Percentiles rank a stretch among this genome's conserved stretches.
phyloP scores from a whole-genome alignment of 345 rosid genomes.

The Pugionium dolabratum region DNA sequence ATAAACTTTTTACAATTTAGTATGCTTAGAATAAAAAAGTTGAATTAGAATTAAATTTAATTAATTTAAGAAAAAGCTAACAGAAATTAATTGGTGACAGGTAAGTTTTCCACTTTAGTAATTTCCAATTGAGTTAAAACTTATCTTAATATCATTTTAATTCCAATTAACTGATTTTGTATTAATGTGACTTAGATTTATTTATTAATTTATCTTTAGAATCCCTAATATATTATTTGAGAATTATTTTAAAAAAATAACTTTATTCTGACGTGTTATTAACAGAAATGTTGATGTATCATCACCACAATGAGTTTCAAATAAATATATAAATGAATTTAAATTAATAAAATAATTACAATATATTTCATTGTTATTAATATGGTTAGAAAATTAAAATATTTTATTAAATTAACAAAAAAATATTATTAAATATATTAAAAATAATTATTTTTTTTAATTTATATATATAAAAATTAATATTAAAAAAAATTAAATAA shows the following conservation, averaged over 20 bases:
- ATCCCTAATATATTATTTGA: neutral
- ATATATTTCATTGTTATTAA: too few species aligned
- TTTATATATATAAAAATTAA: too few species aligned
- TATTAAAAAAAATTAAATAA: too few species aligned
- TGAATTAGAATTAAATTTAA: slow-evolving; percentile 18
- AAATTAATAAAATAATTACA: too few species aligned
- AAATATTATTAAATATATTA: too few species aligned
- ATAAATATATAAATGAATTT: too few species aligned
- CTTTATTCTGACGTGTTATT: too few species aligned
- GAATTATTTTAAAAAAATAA: neutral
- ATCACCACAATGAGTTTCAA: too few species aligned
- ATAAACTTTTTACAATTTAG: neutral
- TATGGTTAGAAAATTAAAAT: too few species aligned
- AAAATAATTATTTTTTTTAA: too few species aligned
- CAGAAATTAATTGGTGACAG: slow-evolving; percentile 1
- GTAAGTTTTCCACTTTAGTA: neutral
- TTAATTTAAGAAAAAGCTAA: slow-evolving; percentile 3
- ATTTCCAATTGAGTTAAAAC: neutral
- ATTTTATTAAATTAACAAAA: too few species aligned
- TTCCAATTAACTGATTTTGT: neutral
- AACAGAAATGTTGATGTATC: too few species aligned
- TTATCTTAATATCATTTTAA: neutral
- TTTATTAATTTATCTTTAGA: neutral
- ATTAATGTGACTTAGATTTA: neutral
- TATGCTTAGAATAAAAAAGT: neutral